Base-by-base conservation (phyloP, 495 filamentous ascomycete genomes). In the Oleoguttula mirabilis region DNA sequence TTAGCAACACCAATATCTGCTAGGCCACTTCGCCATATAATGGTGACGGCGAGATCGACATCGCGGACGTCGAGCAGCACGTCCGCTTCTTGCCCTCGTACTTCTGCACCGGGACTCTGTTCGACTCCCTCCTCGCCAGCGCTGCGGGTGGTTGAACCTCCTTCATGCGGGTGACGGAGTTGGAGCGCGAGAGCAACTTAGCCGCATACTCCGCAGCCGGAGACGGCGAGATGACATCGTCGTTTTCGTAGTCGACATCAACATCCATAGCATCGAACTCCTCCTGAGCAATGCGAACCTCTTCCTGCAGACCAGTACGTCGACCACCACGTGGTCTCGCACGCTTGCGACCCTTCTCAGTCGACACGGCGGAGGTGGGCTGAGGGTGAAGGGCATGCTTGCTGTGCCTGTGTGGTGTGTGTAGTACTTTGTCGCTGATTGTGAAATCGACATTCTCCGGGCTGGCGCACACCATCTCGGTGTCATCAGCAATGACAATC, bases 251-350 rank as follows among this genome's bases (percentile, higher is more conserved):
- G n/a, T 44, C 52, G 32, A 41, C 22, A 20, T 42, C 37, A 8
- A 50, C 39, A 37, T 30, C 21, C 21, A 32, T 34, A 11, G 52
- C 47, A 20, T 41, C 38, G 19, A 32, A 20, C 1, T 36, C 42
- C 22, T 24, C 54, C 14, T 79, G 62, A 53, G 76, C 61, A 36
- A 78, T 70, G 43, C 82, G 81, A 31, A 90, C 81, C 46, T 84
- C 77, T 36, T 77, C 75, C 58, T 90, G 84, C 12, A 88, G 65
- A 17, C 44, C 44, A 1, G 66, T 59, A 20, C 68, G 56, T 6
- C 67, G 57, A 45, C 87, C 82, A 40, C 80, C 72, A 14, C 80
- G 84, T 3, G 82, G 71, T 27, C 83, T 72, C 51, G 74, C 76
- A 37, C 84, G 79, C 60, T 92, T 92, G 55, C 61, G 66, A 49